Base-by-base conservation (phyloP, 108 stramenopile genomes). In the Nitzschia palea region DNA sequence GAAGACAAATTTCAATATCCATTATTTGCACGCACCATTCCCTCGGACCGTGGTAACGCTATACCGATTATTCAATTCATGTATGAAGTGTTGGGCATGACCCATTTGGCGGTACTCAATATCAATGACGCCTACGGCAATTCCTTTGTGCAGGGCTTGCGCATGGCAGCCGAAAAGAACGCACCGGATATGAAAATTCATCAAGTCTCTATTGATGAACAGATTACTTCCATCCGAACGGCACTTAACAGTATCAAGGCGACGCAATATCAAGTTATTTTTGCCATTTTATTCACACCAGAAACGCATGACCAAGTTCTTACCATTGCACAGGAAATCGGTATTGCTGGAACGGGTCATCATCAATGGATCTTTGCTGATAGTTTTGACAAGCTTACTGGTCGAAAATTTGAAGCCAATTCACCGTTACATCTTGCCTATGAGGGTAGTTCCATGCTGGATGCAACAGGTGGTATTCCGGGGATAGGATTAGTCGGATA, bases 101-200 rank as follows among this genome's bases (percentile, higher is more conserved):
- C 25, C 15, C 55, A 66, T 37, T 53, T 82, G 47, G 80, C 73
- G 4, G 71, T 86, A 8, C 34, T 84, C 5, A 50, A 84, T 45
- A 59, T 77, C 25, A 76, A 83, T 44, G 80, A 86, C 37, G 23
- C 80, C 10, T 84, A 71, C 58, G 86, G 86, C 6, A 80, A 78
- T 53, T 44, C 70, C 3, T 82, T 69, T 58, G 80, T 71, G 6
- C n/a, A 51, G 2, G 83, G 75, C 10, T 32, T 84, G 2, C 71
- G 50, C 20, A 4, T 15, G 26, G 75, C 70, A n/a, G 75, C 66
- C 2, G 14, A 28, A 33, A 29, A 51, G 33, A n/a, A 43, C 33
- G 65, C 71, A 35, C 78, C 78, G 28, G 62, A 68, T 32, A 65
- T 82, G 59, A 23, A 63, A 18, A 68, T 80, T 40, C 33, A 25